phyloP scores from a whole-genome alignment of 169 alveolate genomes.

The Cryptosporidium andersoni region DNA sequence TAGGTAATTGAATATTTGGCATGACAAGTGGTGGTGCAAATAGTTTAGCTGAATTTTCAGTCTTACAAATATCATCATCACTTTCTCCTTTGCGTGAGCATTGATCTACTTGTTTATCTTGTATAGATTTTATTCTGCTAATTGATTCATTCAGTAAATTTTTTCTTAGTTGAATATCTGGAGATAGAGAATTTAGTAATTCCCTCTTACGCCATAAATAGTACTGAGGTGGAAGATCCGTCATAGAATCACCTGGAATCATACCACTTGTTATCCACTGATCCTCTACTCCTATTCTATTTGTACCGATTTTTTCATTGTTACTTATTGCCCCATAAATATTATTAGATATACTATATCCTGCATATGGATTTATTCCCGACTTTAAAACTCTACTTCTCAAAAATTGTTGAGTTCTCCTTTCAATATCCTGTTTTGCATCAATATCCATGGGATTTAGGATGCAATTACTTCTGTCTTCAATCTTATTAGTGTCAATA shows the following conservation, averaged over 20 bases:
- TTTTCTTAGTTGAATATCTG: constrained; percentile 58
- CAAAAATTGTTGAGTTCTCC: constrained; percentile 51
- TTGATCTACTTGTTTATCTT: constrained; percentile 1
- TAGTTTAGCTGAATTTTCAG: constrained; percentile 1
- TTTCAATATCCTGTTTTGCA: constrained; percentile 58
- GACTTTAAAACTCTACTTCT: constrained; percentile 25
- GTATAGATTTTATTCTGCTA: constrained; percentile 31
- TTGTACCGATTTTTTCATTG: not conserved
- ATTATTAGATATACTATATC: not conserved
- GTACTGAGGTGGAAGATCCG: constrained; percentile 46
- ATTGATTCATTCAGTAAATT: constrained; percentile 41
- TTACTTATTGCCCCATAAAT: not conserved
- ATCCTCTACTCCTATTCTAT: constrained; percentile 3
- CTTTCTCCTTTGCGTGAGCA: not conserved
- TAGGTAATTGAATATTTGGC: constrained; percentile 23
- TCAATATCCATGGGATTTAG: constrained; percentile 55
- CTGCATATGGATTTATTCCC: not conserved
- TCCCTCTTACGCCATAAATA: constrained; percentile 31
- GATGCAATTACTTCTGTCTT: not conserved
- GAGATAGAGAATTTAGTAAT: constrained; percentile 18
- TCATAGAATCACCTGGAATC: constrained; percentile 57
- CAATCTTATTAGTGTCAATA: constrained; percentile 1
- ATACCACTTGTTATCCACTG: constrained; percentile 66
- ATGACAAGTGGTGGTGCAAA: constrained; percentile 65
- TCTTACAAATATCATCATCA: constrained; percentile 5